Evolutionary conservation across 352 stramenopile species (phyloP), one percentile per base, ranked within the genome.

Genomic region (Phytopythium boreale): DNA sequence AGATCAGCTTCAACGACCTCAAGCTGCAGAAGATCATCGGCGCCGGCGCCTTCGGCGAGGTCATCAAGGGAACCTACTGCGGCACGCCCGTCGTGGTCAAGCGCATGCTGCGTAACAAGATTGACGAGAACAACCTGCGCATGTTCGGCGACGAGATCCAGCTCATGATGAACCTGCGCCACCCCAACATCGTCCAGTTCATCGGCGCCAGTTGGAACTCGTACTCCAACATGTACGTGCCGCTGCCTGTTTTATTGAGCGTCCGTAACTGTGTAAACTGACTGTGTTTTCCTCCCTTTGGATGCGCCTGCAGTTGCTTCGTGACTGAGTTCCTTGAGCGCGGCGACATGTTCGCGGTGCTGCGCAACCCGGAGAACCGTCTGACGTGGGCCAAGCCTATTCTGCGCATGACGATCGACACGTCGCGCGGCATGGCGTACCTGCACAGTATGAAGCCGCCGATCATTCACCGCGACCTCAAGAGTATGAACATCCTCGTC

Each of bases 401-500:
- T 47, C 67, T 95, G 57, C 78, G 86, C 62, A 93, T 96, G 83
- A 90, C 89, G 56, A 95, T 96, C 50, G 89, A 97, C 67, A 94
- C 89, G 31, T 97, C 95, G 29, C 88, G 93, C 59, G 97, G 95
- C 59, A 98, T 99, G 80, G 87, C 96, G 64, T 99, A 99, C 75
- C 77, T 99, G 58, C 98, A 99, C 84, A 96, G 86, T 51, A 97
- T 98, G 81, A 94, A 98, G 68, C 96, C 96, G 24, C 93, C 95
- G 12, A 98, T 99, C 74, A 99, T 99, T 70, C 98, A 99, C 82
- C 93, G 97, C 24, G 97, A 99, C 79, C 82, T 99, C 60, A 99
- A 99, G 75, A 93, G 79, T 61, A 94, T 95, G 83, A 95, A 96
- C 72, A 94, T 95, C 43, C 82, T 96, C 63, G 86, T 95, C 68